Evolutionary conservation across 352 stramenopile species (phyloP).

Genomic region (Plasmopara viticola): DNA sequence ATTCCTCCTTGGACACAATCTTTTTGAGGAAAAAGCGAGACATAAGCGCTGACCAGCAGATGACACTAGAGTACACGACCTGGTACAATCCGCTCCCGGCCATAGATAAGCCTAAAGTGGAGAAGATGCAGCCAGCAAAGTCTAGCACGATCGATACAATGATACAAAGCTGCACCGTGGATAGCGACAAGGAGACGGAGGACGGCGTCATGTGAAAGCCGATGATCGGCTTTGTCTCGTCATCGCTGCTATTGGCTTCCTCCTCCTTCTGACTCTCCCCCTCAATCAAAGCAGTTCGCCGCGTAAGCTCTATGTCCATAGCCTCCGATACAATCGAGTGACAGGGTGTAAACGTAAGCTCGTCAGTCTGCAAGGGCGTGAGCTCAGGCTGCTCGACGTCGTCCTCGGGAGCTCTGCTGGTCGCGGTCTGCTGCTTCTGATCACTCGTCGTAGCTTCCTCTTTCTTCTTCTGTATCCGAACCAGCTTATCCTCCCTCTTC

Average conservation of each 20-base stretch:
- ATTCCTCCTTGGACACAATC: constrained; percentile 61
- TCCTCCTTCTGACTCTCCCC: constrained; percentile 21
- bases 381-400: constrained; percentile 29
- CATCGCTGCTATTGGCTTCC: constrained; percentile 8
- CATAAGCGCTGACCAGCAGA: constrained; percentile 82
- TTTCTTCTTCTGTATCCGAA: constrained; percentile 1
- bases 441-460: background rate
- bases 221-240: constrained; percentile 19
- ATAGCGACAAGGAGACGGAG: constrained; percentile 38
- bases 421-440: constrained; percentile 1
- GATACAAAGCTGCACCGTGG: constrained; percentile 58
- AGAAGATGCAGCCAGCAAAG: constrained; percentile 82
- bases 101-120: constrained; percentile 77
- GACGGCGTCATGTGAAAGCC: constrained; percentile 16
- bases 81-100: constrained; percentile 77
- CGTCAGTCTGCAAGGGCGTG: constrained; percentile 13
- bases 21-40: constrained; percentile 76
- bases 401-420: constrained; percentile 12
- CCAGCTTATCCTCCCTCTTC: constrained; percentile 3
- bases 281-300: constrained; percentile 22
- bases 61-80: constrained; percentile 81
- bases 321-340: constrained; percentile 20
- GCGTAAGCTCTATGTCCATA: constrained; percentile 27
- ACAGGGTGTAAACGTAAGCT: constrained; percentile 5
- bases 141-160: constrained; percentile 67